These are phyloP conservation scores for Russula griseocarnosa DNA, from an alignment of 768 basidiomycete species.

Conservation along the genomic window DNA sequence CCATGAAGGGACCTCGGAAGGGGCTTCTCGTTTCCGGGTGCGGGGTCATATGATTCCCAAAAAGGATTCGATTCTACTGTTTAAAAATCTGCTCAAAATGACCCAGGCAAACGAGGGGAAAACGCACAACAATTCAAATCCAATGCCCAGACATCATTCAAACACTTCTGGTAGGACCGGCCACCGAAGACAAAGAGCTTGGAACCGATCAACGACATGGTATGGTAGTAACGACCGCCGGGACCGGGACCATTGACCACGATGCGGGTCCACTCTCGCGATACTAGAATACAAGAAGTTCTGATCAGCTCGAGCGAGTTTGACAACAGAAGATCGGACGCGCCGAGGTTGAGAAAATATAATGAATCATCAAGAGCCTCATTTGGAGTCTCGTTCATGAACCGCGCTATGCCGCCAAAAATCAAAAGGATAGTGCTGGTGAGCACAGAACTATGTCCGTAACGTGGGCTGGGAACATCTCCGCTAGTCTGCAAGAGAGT, in stretches of 20 bases:
- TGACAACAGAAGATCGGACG: constrained; percentile 33
- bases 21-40: constrained; percentile 52
- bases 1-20: constrained; percentile 89
- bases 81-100: constrained; percentile 9
- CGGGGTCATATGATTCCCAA: constrained; percentile 78
- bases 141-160: constrained; percentile 94
- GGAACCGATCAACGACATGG: constrained; percentile 86
- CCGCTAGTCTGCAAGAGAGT: constrained; percentile 83
- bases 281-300: constrained; percentile 46
- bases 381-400: constrained; percentile 54
- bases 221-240: constrained; percentile 89
- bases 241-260: constrained; percentile 73
- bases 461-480: constrained; percentile 80
- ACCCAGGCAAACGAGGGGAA: constrained; percentile 9
- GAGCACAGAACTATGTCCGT: constrained; percentile 91
- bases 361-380: constrained; percentile 88
- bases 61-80: constrained; percentile 73
- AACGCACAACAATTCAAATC: constrained; percentile 88
- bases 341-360: constrained; percentile 91
- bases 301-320: neutral
- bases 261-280: constrained; percentile 92
- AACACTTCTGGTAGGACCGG: constrained; percentile 87
- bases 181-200: constrained; percentile 96
- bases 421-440: constrained; percentile 94
- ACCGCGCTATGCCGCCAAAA: constrained; percentile 85